These are phyloP conservation scores for Pseudogymnoascus sp. DNA, from an alignment of 2,329 filamentous ascomycete genomes.

Conservation along the genomic window DNA sequence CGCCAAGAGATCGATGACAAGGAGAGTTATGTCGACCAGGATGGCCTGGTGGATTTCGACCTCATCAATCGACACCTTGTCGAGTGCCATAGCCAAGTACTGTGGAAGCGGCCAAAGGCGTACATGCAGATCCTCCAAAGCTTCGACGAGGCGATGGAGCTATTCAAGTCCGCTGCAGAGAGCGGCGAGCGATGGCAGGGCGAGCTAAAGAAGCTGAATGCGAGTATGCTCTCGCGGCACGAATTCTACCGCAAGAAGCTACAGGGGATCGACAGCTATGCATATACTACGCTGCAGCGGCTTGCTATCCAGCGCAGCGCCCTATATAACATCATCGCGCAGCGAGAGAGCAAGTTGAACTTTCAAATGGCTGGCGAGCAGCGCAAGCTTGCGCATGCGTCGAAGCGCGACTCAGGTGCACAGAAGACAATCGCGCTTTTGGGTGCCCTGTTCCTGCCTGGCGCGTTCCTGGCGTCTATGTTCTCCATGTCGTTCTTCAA, in stretches of 20 bases:
- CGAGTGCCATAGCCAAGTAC: slow-evolving; percentile 56
- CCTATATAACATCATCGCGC: slow-evolving; percentile 59
- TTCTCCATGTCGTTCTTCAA: slow-evolving; percentile 64
- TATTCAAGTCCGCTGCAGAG: slow-evolving; percentile 11
- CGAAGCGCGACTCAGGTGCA: slow-evolving; percentile 39
- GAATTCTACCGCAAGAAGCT: slow-evolving; percentile 57
- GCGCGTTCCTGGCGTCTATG: slow-evolving; percentile 55
- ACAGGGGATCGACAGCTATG: slow-evolving; percentile 55
- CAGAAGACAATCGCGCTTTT: slow-evolving; percentile 61
- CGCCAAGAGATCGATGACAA: slow-evolving; percentile 35
- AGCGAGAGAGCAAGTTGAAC: slow-evolving; percentile 57
- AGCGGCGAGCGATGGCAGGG: slow-evolving; percentile 10
- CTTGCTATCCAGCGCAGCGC: slow-evolving; percentile 55
- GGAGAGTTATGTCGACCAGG: slow-evolving; percentile 46
- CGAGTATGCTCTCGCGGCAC: slow-evolving; percentile 45
- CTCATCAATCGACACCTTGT: slow-evolving; percentile 55
- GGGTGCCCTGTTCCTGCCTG: slow-evolving; percentile 56
- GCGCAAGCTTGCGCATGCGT: slow-evolving; percentile 33
- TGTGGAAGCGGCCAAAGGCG: slow-evolving; percentile 58
- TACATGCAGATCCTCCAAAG: slow-evolving; percentile 48
- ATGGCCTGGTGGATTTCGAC: slow-evolving; percentile 48
- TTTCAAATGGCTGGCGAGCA: slow-evolving; percentile 46
- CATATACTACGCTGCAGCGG: slow-evolving; percentile 53
- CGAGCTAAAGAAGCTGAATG: slow-evolving; percentile 41
- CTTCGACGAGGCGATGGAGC: slow-evolving; percentile 36